These are phyloP conservation scores for Francoa sonchifolia DNA, from an alignment of 441 rosid genomes.

Conservation along the genomic window DNA sequence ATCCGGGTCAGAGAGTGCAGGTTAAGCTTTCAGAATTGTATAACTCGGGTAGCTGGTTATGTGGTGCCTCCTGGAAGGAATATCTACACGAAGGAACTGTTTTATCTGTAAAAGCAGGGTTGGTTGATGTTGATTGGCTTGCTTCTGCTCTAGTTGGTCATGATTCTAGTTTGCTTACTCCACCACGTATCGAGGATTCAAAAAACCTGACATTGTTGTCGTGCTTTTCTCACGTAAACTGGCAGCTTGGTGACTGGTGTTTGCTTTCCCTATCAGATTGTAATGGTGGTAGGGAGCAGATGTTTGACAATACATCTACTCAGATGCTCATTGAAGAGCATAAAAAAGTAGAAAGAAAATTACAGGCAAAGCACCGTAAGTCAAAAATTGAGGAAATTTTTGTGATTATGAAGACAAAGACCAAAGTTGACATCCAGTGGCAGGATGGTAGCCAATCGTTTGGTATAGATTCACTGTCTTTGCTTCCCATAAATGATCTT, in stretches of 20 bases:
- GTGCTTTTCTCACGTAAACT: constrained; percentile 76
- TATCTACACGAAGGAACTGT: constrained; percentile 87
- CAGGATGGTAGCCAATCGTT: constrained; percentile 65
- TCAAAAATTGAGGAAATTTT: constrained; percentile 78
- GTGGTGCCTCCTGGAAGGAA: constrained; percentile 86
- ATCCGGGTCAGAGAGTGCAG: constrained; percentile 92
- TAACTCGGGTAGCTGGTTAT: constrained; percentile 69
- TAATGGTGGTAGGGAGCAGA: constrained; percentile 21
- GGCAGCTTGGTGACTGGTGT: constrained; percentile 97
- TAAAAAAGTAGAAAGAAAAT: constrained; percentile 69
- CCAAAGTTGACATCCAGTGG: constrained; percentile 78
- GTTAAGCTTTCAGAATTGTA: constrained; percentile 77
- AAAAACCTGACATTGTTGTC: constrained; percentile 71
- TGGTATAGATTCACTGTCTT: constrained; percentile 38
- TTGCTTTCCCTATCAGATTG: constrained; percentile 65
- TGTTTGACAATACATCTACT: constrained; percentile 75
- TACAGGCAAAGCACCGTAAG: too few relatives aligned
- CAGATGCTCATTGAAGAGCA: constrained; percentile 66
- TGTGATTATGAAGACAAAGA: constrained; percentile 54
- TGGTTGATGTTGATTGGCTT: constrained; percentile 85
- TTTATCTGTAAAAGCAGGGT: constrained; percentile 69
- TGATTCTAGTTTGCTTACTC: constrained; percentile 67
- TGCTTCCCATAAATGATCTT: constrained; percentile 89
- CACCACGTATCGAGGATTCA: constrained; percentile 87
- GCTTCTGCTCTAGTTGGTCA: constrained; percentile 93